Conservation (phyloP, 1,284 basidiomycete species). For the Leccinum colubrinum region DNA sequence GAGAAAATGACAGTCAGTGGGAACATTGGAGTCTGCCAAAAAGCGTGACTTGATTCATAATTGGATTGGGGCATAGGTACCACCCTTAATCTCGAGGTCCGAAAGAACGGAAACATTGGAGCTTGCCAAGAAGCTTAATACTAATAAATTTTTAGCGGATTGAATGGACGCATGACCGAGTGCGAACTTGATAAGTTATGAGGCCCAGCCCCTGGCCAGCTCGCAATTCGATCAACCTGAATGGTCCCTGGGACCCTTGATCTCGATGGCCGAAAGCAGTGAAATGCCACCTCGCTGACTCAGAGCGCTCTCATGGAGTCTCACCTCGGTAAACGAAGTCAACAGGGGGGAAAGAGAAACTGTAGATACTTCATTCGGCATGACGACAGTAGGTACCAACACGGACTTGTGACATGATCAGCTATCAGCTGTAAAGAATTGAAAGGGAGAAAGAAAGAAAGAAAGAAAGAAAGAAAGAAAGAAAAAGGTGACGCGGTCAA, state of each 20-base stretch:
- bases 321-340: neutral
- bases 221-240: too few species aligned
- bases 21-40: too few species aligned
- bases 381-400: neutral
- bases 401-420: neutral
- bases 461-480: neutral
- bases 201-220: too few species aligned
- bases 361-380: slow-evolving; percentile 10
- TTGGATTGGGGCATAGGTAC: too few species aligned
- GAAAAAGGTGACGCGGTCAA: neutral
- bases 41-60: too few species aligned
- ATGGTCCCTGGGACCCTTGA: neutral
- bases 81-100: too few species aligned
- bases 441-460: neutral
- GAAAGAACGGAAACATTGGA: too few species aligned
- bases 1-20: too few species aligned
- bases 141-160: too few species aligned
- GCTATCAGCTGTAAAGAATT: neutral
- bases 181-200: too few species aligned
- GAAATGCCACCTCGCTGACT: neutral
- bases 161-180: too few species aligned
- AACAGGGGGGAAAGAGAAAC: neutral
- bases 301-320: neutral
- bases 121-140: too few species aligned
- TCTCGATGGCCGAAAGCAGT: neutral